Base-by-base conservation (phyloP, 139 green algal species). In the Auxenochlorella protothecoides region DNA sequence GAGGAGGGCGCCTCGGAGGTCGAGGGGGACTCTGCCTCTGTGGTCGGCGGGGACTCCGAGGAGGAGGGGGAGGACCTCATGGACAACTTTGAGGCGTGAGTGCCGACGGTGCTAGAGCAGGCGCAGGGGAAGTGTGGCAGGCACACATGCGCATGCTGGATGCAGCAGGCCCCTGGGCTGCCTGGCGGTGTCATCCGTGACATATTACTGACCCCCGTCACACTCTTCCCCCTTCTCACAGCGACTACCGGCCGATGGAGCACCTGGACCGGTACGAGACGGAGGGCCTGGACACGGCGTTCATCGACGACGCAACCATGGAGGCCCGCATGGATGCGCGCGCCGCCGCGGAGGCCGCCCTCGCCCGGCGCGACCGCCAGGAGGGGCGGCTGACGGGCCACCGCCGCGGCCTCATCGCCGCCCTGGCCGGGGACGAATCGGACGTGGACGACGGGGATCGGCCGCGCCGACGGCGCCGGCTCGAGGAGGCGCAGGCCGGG, bases 21-120 rank as follows among this genome's bases (percentile, higher is more conserved):
- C 8, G 77, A 79, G 69, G 62, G 59, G 52, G 78, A 79, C 64
- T 69, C 69, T 53, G 66, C 55, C 51, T 69, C 66, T 11, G 6
- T 59, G n/a, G 53, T 54, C 3, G 14, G 13, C 51, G 78, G 68
- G 63, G 78, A 63, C 44, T 77, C 68, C 11, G 78, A 83, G 8
- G 78, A 77, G 12, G 91, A 97, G 61, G 92, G 92, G 3, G 92
- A 97, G 79, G 92, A 97, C 73, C 81, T 97, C 5, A 73, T 96
- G 74, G 85, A 97, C 14, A 87, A 90, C 66, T 89, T 92, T 77
- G 81, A 88, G 60, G 73, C 85, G 90, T 96, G 66, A 71, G 80
- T 71, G 11, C 15, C 54, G 53, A 9, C 57, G 27, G 27, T 44
- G 27, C 27, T 2, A 44, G 27, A 44, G 27, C 27, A 44, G n/a